Evolutionary conservation across 1,284 basidiomycete genomes (phyloP).

Genomic region (Apiotrichum siamense): DNA sequence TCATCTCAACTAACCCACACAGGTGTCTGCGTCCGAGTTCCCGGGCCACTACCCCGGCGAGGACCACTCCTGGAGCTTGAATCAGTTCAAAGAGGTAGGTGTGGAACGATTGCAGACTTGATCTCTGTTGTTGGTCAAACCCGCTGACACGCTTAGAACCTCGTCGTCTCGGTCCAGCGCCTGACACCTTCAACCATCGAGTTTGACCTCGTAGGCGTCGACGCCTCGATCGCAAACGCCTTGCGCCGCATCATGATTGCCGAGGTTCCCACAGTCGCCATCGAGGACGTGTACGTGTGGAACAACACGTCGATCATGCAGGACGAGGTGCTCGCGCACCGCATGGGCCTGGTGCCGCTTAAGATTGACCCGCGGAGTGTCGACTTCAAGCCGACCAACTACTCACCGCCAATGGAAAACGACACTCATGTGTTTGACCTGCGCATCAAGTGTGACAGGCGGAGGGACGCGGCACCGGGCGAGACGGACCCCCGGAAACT

Average conservation of each 20-base stretch:
- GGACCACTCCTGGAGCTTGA: conserved; percentile 74
- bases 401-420: conserved; percentile 63
- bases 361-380: conserved; percentile 70
- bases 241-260: conserved; percentile 87
- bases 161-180: conserved; percentile 67
- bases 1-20: background rate
- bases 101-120: background rate
- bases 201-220: conserved; percentile 92
- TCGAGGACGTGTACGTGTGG: conserved; percentile 90
- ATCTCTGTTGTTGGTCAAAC: background rate
- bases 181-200: conserved; percentile 78
- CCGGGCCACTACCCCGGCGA: conserved; percentile 59
- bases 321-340: conserved; percentile 88
- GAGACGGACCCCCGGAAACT: conserved; percentile 60
- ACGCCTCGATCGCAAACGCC: conserved; percentile 94
- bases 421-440: conserved; percentile 90
- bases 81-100: conserved; percentile 64
- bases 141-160: conserved; percentile 53
- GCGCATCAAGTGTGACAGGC: conserved; percentile 64
- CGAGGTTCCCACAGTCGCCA: conserved; percentile 90
- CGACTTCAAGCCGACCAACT: conserved; percentile 51
- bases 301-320: conserved; percentile 94
- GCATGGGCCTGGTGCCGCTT: conserved; percentile 83
- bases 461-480: conserved; percentile 52
- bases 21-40: conserved; percentile 20